Evolutionary conservation across 345 rosid genomes (phyloP), one percentile per base, ranked within the genome.

Genomic region (Eucalyptus pumila): DNA sequence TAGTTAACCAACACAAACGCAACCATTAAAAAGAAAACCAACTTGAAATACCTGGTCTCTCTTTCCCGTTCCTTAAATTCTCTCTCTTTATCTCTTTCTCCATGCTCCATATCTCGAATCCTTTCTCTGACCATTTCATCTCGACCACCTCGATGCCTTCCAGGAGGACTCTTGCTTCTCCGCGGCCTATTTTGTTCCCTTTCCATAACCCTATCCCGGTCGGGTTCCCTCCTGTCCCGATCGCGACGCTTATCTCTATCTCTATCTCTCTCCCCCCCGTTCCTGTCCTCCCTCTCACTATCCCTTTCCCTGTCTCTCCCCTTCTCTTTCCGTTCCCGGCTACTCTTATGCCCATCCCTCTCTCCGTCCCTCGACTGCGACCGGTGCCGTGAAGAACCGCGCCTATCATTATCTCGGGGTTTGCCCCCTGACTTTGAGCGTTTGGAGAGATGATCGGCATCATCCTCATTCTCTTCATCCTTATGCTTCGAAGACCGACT

Each of bases 341-440:
- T 91, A 91, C 95, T 92, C 90, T 92, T 92, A 48, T 91, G 94
- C 51, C 94, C 94, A 81, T 94, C 96, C 91, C 94, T 94, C 91
- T 94, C 97, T 60, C 95, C 94, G n/a, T 97, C 99, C 91, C 96
- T 94, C 56, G 98, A 96, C 62, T 90, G 92, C 40, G 99, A 95
- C 48, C 91, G 95, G 87, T 87, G 94, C 86, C 86, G 92, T 44
- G 94, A 91, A 30, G 93, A 93, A 21, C 92, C 91, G 15, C 50
- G 89, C 89, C 92, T 91, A 49, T 94, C 95, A 91, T 58, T 93
- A 80, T 94, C 95, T 47, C 90, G 94, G 11, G 93, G 87, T 47
- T 93, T 96, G 47, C 94, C 96, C 80, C 92, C 92, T 8, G 92
- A 91, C 87, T 92, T 96, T 16, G 93, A 92, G 56, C 90, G 96